Percentiles rank a stretch among this genome's conserved stretches.
phyloP scores from a whole-genome alignment of 352 stramenopile species.

The Phytopythium sindhum region DNA sequence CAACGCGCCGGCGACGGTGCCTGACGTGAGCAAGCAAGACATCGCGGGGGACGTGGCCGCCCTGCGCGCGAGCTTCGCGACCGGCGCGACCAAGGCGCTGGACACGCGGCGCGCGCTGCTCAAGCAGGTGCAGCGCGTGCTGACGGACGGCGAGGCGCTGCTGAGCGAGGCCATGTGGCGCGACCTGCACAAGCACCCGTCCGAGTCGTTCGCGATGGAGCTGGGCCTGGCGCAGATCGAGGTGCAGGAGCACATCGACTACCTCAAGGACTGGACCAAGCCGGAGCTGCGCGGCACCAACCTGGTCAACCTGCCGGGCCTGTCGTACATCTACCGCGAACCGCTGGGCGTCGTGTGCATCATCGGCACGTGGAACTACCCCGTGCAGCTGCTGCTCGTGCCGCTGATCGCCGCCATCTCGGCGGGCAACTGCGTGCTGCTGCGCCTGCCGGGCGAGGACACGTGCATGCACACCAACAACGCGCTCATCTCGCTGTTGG shows the following conservation, averaged over 20 bases:
- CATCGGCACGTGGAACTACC: slow-evolving; percentile 94
- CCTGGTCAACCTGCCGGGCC: slow-evolving; percentile 50
- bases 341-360: slow-evolving; percentile 86
- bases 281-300: slow-evolving; percentile 47
- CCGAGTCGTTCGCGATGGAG: slow-evolving; percentile 62
- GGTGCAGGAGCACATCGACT: slow-evolving; percentile 75
- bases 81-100: slow-evolving; percentile 42
- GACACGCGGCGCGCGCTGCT: slow-evolving; percentile 41
- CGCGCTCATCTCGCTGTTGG: slow-evolving; percentile 50
- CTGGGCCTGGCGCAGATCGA: slow-evolving; percentile 49
- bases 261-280: slow-evolving; percentile 63
- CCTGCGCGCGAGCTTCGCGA: slow-evolving; percentile 46
- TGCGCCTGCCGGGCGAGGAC: slow-evolving; percentile 92
- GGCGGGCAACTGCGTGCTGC: slow-evolving; percentile 91
- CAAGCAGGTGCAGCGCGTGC: slow-evolving; percentile 36
- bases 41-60: slow-evolving; percentile 40
- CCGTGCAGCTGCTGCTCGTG: slow-evolving; percentile 71
- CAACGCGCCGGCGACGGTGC: slow-evolving; percentile 17
- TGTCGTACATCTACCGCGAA: slow-evolving; percentile 62
- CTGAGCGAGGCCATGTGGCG: slow-evolving; percentile 56
- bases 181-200: slow-evolving; percentile 70
- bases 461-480: slow-evolving; percentile 51
- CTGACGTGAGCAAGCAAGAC: slow-evolving; percentile 53
- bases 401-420: slow-evolving; percentile 75
- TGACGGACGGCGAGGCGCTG: slow-evolving; percentile 42